These are phyloP conservation scores for Cladochytrium tenue DNA, from an alignment of 371 early-diverging fungal species.

Conservation along the genomic window DNA sequence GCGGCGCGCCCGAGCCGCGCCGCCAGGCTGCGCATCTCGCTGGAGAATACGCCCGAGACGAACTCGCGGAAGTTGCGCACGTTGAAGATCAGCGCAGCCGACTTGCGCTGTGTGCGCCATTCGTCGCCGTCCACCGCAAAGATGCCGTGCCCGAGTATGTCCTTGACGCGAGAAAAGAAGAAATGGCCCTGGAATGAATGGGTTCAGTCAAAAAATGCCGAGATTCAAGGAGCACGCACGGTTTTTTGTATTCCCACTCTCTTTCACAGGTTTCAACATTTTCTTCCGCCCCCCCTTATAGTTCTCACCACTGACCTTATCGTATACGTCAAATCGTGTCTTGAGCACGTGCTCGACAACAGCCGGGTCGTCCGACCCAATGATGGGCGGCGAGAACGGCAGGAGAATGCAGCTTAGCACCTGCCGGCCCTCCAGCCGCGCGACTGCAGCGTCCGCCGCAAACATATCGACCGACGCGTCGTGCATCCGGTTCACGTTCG, in stretches of 20 bases:
- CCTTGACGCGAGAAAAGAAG: conserved; percentile 17
- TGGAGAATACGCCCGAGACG: conserved; percentile 35
- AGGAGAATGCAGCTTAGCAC: background rate
- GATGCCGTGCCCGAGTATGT: conserved; percentile 72
- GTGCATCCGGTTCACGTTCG: conserved; percentile 4
- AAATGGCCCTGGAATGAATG: conserved; percentile 25
- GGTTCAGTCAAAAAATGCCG: background rate
- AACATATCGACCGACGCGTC: conserved; percentile 6
- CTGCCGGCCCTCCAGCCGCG: background rate
- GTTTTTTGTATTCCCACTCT: conserved; percentile 25
- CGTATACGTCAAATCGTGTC: conserved; percentile 34
- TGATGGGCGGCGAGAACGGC: conserved; percentile 12
- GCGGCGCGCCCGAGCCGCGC: conserved; percentile 8
- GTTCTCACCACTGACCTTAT: conserved; percentile 24
- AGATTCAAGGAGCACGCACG: background rate
- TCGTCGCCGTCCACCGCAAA: conserved; percentile 68
- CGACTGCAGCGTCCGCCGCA: no score
- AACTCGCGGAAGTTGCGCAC: conserved; percentile 70
- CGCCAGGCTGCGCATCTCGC: conserved; percentile 11
- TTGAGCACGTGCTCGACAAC: conserved; percentile 33
- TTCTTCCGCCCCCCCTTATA: conserved; percentile 16
- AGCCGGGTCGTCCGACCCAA: conserved; percentile 24
- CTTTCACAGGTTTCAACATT: conserved; percentile 27
- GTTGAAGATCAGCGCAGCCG: conserved; percentile 68
- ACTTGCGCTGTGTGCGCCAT: conserved; percentile 72